A percentile compares a stretch with the other conserved stretches of the same genome.
These are phyloP conservation scores for Pleurotus tuber-regium DNA, from an alignment of 768 basidiomycete genomes.

Conservation along the genomic window DNA sequence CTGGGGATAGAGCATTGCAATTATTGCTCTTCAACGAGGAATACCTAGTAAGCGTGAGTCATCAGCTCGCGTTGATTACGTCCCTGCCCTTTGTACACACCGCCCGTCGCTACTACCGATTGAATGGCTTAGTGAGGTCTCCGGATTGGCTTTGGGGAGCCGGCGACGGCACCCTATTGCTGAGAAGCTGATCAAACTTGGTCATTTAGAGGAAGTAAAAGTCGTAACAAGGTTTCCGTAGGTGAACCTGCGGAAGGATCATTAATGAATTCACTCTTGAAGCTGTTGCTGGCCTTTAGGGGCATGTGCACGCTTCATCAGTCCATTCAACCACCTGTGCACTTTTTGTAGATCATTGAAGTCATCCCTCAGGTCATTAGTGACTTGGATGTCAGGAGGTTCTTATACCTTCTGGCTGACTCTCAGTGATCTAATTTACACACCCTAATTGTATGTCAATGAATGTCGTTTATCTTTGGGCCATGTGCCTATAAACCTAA, in stretches of 20 bases:
- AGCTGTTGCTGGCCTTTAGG: constrained; percentile 29
- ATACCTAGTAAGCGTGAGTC: constrained; percentile 86
- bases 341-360: constrained; percentile 30
- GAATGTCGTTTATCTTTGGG: constrained; percentile 26
- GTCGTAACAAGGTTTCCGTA: constrained; percentile 81
- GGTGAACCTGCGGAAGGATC: constrained; percentile 83
- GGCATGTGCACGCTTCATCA: constrained; percentile 36
- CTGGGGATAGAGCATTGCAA: constrained; percentile 90
- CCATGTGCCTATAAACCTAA: constrained; percentile 25
- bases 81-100: constrained; percentile 91
- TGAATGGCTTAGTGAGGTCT: constrained; percentile 90
- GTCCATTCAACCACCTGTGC: constrained; percentile 45
- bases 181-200: constrained; percentile 69
- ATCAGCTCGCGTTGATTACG: constrained; percentile 88
- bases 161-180: constrained; percentile 42
- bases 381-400: constrained; percentile 18
- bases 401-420: no score
- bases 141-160: constrained; percentile 72
- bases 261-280: constrained; percentile 44
- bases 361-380: constrained; percentile 15
- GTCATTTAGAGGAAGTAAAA: constrained; percentile 86
- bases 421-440: constrained; percentile 25
- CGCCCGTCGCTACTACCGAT: constrained; percentile 89
- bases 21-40: constrained; percentile 92
- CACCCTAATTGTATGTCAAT: constrained; percentile 21